Conservation (phyloP, 805 yeast genomes). For the Barnettozyma siamensis region DNA sequence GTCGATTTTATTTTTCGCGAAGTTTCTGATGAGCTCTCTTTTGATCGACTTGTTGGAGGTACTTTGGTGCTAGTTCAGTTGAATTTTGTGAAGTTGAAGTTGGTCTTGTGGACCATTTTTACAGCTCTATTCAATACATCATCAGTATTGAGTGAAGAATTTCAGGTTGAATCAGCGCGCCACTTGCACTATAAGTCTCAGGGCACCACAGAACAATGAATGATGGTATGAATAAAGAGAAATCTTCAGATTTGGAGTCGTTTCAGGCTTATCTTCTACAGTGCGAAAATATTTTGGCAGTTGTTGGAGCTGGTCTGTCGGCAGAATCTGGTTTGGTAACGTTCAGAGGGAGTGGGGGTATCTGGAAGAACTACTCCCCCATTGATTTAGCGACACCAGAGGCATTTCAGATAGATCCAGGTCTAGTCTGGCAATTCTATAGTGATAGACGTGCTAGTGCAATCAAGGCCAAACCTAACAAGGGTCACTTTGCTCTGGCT, state of each 20-base stretch:
- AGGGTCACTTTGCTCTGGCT: constrained; percentile 68
- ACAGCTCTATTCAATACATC: too few relatives aligned
- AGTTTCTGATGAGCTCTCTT: too few relatives aligned
- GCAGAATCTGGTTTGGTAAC: constrained; percentile 74
- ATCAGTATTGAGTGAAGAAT: too few relatives aligned
- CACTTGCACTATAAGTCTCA: too few relatives aligned
- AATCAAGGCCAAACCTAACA: constrained; percentile 61
- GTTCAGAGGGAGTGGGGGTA: constrained; percentile 64
- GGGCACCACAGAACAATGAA: constrained; percentile 1
- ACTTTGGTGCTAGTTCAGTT: too few relatives aligned
- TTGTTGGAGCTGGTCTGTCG: constrained; percentile 81
- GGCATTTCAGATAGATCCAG: constrained; percentile 79
- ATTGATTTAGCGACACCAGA: constrained; percentile 89
- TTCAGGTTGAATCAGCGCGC: too few relatives aligned
- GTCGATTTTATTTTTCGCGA: background rate
- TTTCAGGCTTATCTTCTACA: constrained; percentile 46
- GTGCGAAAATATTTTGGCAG: constrained; percentile 48
- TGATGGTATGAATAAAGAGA: constrained; percentile 4
- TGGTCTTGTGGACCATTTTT: background rate
- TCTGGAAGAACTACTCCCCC: constrained; percentile 73
- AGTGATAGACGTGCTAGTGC: constrained; percentile 63
- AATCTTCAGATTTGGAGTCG: constrained; percentile 15
- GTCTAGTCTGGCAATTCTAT: constrained; percentile 87
- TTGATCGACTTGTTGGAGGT: too few relatives aligned
- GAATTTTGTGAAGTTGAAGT: background rate